A percentile compares a stretch with the other conserved stretches of the same genome.
phyloP scores from a whole-genome alignment of 495 filamentous ascomycete species.

The Tuber calosporum region DNA sequence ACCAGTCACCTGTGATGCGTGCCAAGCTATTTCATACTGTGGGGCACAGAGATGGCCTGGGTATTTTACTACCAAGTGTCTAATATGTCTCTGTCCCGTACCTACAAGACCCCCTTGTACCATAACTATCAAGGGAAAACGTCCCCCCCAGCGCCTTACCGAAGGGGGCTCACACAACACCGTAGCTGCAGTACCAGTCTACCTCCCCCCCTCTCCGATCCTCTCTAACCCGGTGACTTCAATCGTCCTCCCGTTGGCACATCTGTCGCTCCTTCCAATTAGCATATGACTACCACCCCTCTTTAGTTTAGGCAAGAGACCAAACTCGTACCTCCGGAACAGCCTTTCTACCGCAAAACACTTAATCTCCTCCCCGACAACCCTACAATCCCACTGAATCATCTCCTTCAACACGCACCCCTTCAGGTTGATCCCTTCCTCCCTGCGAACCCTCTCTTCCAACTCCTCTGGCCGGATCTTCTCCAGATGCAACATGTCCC shows the following conservation, averaged over 20 bases:
- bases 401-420: slow-evolving; percentile 34
- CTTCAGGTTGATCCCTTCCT: slow-evolving; percentile 6
- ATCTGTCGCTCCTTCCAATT: slow-evolving; percentile 19
- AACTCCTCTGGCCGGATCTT: slow-evolving; percentile 1
- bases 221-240: slow-evolving; percentile 39
- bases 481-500: slow-evolving; percentile 2
- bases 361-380: slow-evolving; percentile 21
- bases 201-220: slow-evolving; percentile 1
- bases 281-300: neutral
- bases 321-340: slow-evolving; percentile 34
- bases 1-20: neutral
- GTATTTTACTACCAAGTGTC: neutral
- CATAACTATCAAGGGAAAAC: neutral
- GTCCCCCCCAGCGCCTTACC: neutral
- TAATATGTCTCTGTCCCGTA: neutral
- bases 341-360: slow-evolving; percentile 35
- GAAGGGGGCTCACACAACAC: neutral
- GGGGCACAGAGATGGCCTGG: neutral
- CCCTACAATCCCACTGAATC: slow-evolving; percentile 35
- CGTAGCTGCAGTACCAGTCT: neutral
- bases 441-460: neutral
- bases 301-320: neutral
- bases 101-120: neutral
- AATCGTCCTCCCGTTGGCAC: slow-evolving; percentile 26
- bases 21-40: neutral